Base-by-base conservation (phyloP, 2,329 filamentous ascomycete species). In the Aspergillus oerlinghausenensis region DNA sequence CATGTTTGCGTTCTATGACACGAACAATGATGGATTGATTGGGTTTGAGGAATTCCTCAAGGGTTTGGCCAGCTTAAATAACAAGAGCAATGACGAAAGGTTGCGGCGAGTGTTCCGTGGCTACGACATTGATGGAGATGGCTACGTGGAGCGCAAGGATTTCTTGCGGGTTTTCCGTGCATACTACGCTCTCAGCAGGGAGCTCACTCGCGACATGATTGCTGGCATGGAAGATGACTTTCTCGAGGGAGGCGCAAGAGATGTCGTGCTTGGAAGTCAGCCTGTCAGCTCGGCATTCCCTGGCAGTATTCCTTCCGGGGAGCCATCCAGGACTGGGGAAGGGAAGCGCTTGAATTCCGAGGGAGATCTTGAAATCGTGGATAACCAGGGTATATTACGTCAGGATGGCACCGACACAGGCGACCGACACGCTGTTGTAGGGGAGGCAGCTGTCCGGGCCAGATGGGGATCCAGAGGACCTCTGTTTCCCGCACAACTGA, bases 1-100 rank as follows among this genome's bases (percentile, higher is more conserved):
- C 63, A 94, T 97, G 84, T 99, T 97, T 75, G 85, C 89, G 51
- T 97, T 97, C 72, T 99, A 97, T 72, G 94, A 99, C 73, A 89
- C 87, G 32, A 93, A 97, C 71, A 83, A 85, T 45, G 91, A 99
- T 69, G 89, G 89, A 23, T 79, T 96, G 7, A 97, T 99, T 65
- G 89, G 90, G 7, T 97, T 99, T 64, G 83, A 90, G 50, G 94
- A 99, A 70, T 99, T 97, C 68, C 77, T 97, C 25, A 85, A 88
- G 56, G 94, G 91, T 0, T 79, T 97, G 50, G 87, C 91, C 4
- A 82, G 82, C 51, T 75, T 88, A 57, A 82, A 84, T 57, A 79
- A 81, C 26, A 81, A 82, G 54, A 77, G 77, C 54, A 80, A 81
- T 25, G 76, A 88, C 64, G 85, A 90, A 63, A 86, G 89, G 61